These are phyloP conservation scores for Starmera caribaea DNA, from an alignment of 805 yeast species.

Conservation along the genomic window DNA sequence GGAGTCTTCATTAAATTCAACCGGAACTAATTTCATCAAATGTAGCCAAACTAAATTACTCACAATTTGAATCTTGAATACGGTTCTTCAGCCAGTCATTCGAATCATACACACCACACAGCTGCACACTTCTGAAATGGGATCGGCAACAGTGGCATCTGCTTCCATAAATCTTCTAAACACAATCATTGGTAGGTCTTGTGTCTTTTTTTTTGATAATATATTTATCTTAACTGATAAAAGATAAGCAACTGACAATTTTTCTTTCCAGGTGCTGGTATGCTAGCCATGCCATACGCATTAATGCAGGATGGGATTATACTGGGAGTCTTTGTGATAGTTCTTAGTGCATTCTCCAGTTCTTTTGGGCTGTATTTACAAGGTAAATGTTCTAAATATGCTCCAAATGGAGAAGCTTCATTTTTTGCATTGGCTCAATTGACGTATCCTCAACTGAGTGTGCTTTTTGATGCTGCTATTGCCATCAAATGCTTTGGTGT, in stretches of 20 bases:
- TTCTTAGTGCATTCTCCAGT: slow-evolving; percentile 58
- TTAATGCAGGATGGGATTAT: slow-evolving; percentile 56
- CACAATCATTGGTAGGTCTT: slow-evolving; percentile 37
- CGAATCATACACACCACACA: background rate
- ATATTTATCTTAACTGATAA: background rate
- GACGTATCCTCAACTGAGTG: slow-evolving; percentile 51
- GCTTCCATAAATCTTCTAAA: slow-evolving; percentile 44
- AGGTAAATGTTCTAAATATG: slow-evolving; percentile 45
- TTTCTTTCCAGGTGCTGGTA: slow-evolving; percentile 44
- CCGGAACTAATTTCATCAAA: no score
- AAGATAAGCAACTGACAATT: background rate
- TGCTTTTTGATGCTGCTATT: slow-evolving; percentile 57
- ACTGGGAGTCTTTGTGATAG: slow-evolving; percentile 45
- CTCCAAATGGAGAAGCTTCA: slow-evolving; percentile 45
- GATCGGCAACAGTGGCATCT: slow-evolving; percentile 31
- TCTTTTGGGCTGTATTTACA: slow-evolving; percentile 60
- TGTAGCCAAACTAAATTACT: no score
- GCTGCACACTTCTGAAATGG: slow-evolving; percentile 1
- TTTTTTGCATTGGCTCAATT: slow-evolving; percentile 54
- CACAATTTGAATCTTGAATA: no score
- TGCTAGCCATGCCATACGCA: slow-evolving; percentile 65
- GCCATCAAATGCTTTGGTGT: slow-evolving; percentile 68
- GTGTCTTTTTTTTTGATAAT: background rate
- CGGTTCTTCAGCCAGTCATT: no score
- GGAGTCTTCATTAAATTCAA: no score